These are phyloP conservation scores for Talaromyces pinophilus DNA, from an alignment of 2,329 filamentous ascomycete species.

Conservation along the genomic window DNA sequence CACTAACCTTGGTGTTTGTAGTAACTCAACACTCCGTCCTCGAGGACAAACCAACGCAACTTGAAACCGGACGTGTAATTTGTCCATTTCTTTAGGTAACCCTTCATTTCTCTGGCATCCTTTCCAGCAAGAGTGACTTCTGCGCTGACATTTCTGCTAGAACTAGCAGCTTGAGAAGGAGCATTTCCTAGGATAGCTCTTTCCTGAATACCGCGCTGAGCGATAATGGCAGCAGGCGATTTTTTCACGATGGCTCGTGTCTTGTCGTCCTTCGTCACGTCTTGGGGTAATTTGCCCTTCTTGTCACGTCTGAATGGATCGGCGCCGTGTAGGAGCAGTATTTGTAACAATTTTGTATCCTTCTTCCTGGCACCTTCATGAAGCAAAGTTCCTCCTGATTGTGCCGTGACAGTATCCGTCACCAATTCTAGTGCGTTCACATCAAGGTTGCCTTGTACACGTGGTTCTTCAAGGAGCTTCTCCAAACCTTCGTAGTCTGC, in stretches of 20 bases:
- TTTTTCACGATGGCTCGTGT: slow-evolving; percentile 87
- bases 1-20: slow-evolving; percentile 84
- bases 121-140: slow-evolving; percentile 67
- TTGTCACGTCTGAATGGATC: slow-evolving; percentile 94
- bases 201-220: slow-evolving; percentile 93
- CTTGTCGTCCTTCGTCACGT: slow-evolving; percentile 91
- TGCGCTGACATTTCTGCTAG: slow-evolving; percentile 39
- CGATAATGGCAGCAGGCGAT: slow-evolving; percentile 89
- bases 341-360: slow-evolving; percentile 83
- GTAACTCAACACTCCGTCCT: slow-evolving; percentile 96
- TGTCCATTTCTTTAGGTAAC: slow-evolving; percentile 98
- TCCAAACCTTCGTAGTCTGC: slow-evolving; percentile 78
- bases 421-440: slow-evolving; percentile 90
- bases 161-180: slow-evolving; percentile 58
- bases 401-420: slow-evolving; percentile 73
- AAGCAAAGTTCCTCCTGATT: slow-evolving; percentile 85
- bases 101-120: slow-evolving; percentile 95
- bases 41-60: slow-evolving; percentile 93
- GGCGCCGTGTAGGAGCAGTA: slow-evolving; percentile 87
- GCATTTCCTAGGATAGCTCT: slow-evolving; percentile 87
- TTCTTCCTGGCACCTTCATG: slow-evolving; percentile 90
- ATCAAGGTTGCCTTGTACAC: slow-evolving; percentile 83
- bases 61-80: slow-evolving; percentile 98
- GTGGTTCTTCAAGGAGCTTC: slow-evolving; percentile 76
- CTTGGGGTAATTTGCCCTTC: slow-evolving; percentile 92